These are phyloP conservation scores for Inga oerstediana DNA, from an alignment of 306 rosid species.

Conservation along the genomic window DNA sequence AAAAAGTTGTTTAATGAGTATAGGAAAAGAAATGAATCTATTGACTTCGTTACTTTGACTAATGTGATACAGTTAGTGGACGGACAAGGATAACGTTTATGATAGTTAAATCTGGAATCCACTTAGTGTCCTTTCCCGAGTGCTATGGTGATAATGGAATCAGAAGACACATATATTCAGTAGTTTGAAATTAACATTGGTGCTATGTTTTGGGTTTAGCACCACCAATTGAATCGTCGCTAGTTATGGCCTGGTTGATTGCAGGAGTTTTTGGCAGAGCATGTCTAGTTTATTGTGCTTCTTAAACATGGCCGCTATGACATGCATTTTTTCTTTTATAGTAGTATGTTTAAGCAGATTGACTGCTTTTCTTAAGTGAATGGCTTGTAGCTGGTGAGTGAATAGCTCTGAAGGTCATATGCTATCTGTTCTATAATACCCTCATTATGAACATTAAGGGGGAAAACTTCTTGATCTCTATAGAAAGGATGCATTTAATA, in stretches of 20 bases:
- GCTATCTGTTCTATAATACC: background rate
- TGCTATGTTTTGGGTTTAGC: background rate
- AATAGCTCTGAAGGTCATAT: background rate
- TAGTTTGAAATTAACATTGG: background rate
- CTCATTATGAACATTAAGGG: conserved; percentile 1
- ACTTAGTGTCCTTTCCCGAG: conserved; percentile 7
- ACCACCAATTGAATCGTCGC: background rate
- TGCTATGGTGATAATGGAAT: background rate
- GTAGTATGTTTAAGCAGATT: background rate
- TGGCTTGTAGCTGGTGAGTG: background rate
- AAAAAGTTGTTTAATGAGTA: background rate
- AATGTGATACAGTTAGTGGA: background rate
- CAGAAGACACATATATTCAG: background rate
- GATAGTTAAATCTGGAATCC: background rate
- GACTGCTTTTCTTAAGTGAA: conserved; percentile 1
- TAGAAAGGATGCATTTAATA: background rate
- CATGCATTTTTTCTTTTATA: background rate
- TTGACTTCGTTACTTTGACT: conserved; percentile 16
- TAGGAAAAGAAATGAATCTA: conserved; percentile 13
- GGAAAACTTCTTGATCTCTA: conserved; percentile 6
- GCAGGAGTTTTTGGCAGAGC: background rate
- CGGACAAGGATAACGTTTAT: background rate
- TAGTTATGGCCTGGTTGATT: background rate
- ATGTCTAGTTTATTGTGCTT: background rate
- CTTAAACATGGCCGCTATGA: background rate